Percentiles rank a stretch among this genome's conserved stretches.
phyloP scores from a whole-genome alignment of 169 alveolate species.

The Eimeria nieschulzi region DNA sequence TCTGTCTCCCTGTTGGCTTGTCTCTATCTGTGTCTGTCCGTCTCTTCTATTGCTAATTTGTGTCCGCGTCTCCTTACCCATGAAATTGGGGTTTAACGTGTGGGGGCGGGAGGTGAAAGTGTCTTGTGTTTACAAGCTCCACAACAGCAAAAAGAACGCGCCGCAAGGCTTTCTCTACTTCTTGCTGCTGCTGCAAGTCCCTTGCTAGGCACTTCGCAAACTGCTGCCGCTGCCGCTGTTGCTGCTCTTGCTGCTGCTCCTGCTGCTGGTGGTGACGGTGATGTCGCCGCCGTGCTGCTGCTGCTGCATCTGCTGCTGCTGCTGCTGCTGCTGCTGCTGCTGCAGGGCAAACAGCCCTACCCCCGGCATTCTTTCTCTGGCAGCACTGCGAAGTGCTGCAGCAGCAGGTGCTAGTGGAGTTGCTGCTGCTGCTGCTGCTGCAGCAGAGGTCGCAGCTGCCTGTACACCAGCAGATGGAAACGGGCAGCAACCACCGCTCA shows the following conservation, averaged over 20 bases:
- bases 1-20: background rate
- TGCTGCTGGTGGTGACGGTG: background rate
- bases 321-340: constrained; percentile 1
- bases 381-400: constrained; percentile 64
- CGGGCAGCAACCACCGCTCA: constrained; percentile 62
- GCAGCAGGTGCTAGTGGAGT: constrained; percentile 36
- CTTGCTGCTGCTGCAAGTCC: constrained; percentile 45
- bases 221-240: constrained; percentile 28
- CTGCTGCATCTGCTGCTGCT: background rate
- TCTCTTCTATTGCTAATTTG: background rate
- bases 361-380: background rate
- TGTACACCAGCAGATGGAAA: constrained; percentile 55
- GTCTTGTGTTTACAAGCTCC: constrained; percentile 42
- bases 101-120: constrained; percentile 63
- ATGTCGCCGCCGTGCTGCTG: background rate
- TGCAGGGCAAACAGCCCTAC: background rate
- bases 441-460: constrained; percentile 37
- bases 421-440: constrained; percentile 54
- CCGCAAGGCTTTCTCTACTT: constrained; percentile 47
- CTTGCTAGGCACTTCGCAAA: constrained; percentile 20
- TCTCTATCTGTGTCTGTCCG: background rate
- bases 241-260: constrained; percentile 5
- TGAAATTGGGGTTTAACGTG: constrained; percentile 34
- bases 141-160: constrained; percentile 48
- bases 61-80: constrained; percentile 14